A percentile compares a stretch with the other conserved stretches of the same genome.
These are phyloP conservation scores for Agaricus subrufescens DNA, from an alignment of 768 basidiomycete species.

Conservation along the genomic window DNA sequence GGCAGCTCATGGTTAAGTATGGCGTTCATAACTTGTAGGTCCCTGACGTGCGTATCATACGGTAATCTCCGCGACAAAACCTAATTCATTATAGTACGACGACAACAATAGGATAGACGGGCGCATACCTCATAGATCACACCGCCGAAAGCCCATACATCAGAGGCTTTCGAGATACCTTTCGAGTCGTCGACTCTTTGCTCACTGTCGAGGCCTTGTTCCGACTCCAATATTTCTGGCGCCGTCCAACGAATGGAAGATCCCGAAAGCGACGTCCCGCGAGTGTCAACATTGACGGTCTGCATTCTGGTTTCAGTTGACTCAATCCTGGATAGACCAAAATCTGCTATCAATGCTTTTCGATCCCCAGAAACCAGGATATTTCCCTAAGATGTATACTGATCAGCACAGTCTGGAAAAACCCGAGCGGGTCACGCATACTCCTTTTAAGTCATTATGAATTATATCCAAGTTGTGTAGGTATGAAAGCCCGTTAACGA, in stretches of 20 bases:
- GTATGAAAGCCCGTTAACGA: not conserved
- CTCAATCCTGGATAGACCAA: not conserved
- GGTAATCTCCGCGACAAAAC: not conserved
- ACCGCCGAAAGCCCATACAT: not conserved
- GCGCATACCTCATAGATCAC: not conserved
- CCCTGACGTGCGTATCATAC: not conserved
- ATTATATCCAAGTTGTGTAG: not conserved
- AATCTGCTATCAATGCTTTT: not conserved
- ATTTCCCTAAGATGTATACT: not conserved
- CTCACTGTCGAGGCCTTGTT: not conserved
- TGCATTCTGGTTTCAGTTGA: not conserved
- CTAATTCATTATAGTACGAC: not conserved
- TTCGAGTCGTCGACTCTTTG: not conserved
- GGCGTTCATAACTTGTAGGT: not conserved
- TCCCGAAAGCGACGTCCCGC: not conserved
- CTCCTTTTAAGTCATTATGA: not conserved
- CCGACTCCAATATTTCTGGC: not conserved
- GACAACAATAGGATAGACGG: not conserved
- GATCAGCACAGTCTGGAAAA: not conserved
- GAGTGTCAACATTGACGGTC: not conserved
- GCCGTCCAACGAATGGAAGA: not conserved
- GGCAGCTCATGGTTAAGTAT: not conserved
- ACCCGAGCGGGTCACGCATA: not conserved
- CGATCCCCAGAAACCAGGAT: not conserved
- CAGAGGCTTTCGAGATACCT: not conserved